phyloP scores from a whole-genome alignment of 352 stramenopile species.

The Globisporangium spiculum region DNA sequence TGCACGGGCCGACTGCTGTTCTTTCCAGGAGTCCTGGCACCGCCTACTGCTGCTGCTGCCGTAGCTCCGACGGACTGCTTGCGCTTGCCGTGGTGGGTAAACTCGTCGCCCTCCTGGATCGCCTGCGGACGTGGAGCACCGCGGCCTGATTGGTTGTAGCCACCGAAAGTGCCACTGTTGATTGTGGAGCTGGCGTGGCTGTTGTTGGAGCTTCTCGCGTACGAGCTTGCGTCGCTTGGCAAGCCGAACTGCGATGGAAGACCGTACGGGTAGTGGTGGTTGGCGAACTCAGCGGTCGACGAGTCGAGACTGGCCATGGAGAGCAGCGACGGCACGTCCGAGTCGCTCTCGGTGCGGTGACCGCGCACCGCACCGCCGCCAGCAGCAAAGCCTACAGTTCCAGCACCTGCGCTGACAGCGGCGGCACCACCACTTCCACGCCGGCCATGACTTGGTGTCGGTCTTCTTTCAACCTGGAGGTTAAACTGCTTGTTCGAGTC shows the following conservation, averaged over 20 bases:
- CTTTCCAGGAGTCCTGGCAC: conserved; percentile 6
- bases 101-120: conserved; percentile 8
- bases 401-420: background rate
- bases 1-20: conserved; percentile 8
- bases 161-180: background rate
- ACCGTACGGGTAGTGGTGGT: conserved; percentile 28
- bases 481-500: conserved; percentile 32
- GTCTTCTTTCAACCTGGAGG: conserved; percentile 18
- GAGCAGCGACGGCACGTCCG: conserved; percentile 21
- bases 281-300: conserved; percentile 30
- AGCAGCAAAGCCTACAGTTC: conserved; percentile 13
- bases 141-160: background rate
- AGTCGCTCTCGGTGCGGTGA: conserved; percentile 13
- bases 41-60: background rate
- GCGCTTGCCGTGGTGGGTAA: conserved; percentile 7
- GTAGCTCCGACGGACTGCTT: conserved; percentile 6
- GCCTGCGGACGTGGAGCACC: conserved; percentile 8
- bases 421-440: background rate
- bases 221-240: conserved; percentile 22
- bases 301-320: conserved; percentile 22
- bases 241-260: conserved; percentile 24
- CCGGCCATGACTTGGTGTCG: background rate
- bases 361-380: conserved; percentile 17
- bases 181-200: background rate
- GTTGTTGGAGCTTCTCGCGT: conserved; percentile 5